These are phyloP conservation scores for Cunninghamia lanceolata DNA, from an alignment of 75 land plant species.

Conservation along the genomic window DNA sequence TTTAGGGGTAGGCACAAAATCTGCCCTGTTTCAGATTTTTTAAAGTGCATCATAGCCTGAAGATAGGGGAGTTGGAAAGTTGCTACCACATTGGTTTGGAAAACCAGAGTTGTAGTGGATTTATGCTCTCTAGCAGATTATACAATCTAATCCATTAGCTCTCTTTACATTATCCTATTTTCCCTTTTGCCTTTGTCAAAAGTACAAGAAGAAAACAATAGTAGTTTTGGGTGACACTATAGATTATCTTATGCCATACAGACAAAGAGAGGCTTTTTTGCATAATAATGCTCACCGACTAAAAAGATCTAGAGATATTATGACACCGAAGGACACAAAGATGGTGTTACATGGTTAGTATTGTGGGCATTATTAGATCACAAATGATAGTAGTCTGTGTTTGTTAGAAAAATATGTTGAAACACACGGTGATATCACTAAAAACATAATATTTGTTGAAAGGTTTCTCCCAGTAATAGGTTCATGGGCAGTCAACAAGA, in stretches of 20 bases:
- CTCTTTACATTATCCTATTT: background rate
- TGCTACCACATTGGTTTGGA: background rate
- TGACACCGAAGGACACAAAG: background rate
- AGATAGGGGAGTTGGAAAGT: background rate
- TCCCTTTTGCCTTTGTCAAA: background rate
- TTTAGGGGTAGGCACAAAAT: no score
- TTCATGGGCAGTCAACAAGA: background rate
- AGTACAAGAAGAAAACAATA: background rate
- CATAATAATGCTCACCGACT: background rate
- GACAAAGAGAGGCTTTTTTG: background rate
- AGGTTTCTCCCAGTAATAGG: background rate
- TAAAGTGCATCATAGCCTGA: no score
- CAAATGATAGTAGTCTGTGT: background rate
- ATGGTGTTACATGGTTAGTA: background rate
- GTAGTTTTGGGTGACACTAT: background rate
- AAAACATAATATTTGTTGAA: background rate
- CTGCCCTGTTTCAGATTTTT: no score
- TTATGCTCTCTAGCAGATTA: background rate
- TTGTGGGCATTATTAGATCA: background rate
- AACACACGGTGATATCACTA: background rate
- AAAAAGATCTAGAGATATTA: background rate
- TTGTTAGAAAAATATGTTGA: background rate
- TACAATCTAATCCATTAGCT: background rate
- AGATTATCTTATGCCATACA: background rate
- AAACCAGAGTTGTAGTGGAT: background rate